A percentile compares a stretch with the other conserved stretches of the same genome.
These are phyloP conservation scores for Blastobotrys elegans DNA, from an alignment of 1,139 yeast species.

Conservation along the genomic window DNA sequence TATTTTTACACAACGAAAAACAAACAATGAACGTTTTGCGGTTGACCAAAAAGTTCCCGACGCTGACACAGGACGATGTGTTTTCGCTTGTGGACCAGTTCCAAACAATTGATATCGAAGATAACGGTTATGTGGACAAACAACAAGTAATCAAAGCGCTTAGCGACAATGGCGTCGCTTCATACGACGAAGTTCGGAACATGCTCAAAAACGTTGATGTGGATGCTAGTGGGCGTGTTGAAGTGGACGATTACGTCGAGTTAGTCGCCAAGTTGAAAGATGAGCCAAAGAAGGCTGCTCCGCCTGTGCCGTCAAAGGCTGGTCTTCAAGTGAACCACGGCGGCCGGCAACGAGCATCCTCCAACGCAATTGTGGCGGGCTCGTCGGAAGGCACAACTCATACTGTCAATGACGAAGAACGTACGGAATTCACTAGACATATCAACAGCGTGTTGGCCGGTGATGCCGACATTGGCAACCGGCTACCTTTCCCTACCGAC, in stretches of 20 bases:
- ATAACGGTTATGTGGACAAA: conserved; percentile 94
- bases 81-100: conserved; percentile 80
- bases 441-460: conserved; percentile 88
- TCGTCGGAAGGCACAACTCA: conserved; percentile 91
- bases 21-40: conserved; percentile 48
- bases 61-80: conserved; percentile 77
- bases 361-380: conserved; percentile 60
- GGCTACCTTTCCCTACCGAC: conserved; percentile 90
- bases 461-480: conserved; percentile 77
- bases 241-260: conserved; percentile 92
- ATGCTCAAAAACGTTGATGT: conserved; percentile 85
- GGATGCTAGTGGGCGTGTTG: conserved; percentile 96
- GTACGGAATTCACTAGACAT: conserved; percentile 92
- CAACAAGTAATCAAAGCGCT: conserved; percentile 82
- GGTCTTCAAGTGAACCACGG: conserved; percentile 14
- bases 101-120: conserved; percentile 73
- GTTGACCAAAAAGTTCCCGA: conserved; percentile 73
- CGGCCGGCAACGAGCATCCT: conserved; percentile 14
- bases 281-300: conserved; percentile 27
- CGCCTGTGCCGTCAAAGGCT: conserved; percentile 21
- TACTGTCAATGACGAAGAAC: conserved; percentile 94
- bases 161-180: conserved; percentile 69
- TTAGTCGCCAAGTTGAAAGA: conserved; percentile 40
- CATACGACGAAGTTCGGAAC: conserved; percentile 91
- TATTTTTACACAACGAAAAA: neutral